phyloP scores from a whole-genome alignment of 176 grass and related monocot species.

The Zoysia pacifica region DNA sequence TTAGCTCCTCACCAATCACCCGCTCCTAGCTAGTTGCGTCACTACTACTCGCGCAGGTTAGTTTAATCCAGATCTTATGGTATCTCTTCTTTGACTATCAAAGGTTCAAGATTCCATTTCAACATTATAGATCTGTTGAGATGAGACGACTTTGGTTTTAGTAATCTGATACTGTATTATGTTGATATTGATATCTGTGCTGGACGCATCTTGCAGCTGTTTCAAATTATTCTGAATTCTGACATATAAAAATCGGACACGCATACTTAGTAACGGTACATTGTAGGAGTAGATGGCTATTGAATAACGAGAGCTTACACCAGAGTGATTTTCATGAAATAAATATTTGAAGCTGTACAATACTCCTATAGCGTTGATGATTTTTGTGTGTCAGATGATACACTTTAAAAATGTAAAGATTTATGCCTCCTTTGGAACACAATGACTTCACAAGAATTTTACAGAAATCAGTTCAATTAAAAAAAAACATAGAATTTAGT shows the following conservation, averaged over 20 bases:
- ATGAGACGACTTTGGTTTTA: conserved; percentile 40
- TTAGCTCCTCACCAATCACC: conserved; percentile 11
- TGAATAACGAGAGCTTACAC: background rate
- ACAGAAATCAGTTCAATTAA: too few species aligned
- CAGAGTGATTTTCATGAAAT: background rate
- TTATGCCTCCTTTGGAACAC: too few species aligned
- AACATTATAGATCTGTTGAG: background rate
- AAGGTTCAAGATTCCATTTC: conserved; percentile 50
- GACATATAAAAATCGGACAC: background rate
- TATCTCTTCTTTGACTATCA: conserved; percentile 24
- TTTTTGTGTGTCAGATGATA: background rate
- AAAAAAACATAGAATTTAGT: too few species aligned
- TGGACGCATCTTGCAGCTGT: background rate
- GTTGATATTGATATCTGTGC: background rate
- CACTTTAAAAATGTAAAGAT: background rate
- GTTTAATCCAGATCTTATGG: background rate
- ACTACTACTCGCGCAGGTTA: conserved; percentile 7
- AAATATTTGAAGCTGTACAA: background rate
- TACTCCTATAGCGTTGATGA: background rate
- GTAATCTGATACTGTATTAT: background rate
- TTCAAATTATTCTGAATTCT: background rate
- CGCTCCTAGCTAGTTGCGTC: conserved; percentile 12
- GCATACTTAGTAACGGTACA: background rate
- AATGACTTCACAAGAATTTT: too few species aligned
- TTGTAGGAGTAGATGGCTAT: background rate